phyloP scores from a whole-genome alignment of 1,139 yeast species.

The Geotrichum histeridarum region DNA sequence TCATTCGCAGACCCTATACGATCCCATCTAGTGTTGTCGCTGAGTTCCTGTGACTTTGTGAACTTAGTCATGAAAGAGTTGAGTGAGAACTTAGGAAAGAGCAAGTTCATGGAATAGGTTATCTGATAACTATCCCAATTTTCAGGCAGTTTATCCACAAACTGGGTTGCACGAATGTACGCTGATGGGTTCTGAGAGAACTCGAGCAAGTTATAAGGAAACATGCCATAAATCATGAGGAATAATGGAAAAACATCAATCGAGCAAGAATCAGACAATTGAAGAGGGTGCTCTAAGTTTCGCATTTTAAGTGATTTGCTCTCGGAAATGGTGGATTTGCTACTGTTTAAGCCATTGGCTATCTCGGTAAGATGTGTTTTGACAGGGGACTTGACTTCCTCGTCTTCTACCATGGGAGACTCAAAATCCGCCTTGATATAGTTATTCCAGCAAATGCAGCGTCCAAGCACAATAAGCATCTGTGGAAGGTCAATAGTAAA shows the following conservation, averaged over 20 bases:
- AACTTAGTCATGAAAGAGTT: conserved; percentile 14
- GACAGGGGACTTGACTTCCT: too few species aligned
- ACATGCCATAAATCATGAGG: conserved; percentile 57
- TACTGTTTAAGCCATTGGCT: too few species aligned
- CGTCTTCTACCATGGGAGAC: too few species aligned
- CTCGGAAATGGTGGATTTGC: too few species aligned
- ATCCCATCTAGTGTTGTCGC: not conserved
- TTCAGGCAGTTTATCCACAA: conserved; percentile 8
- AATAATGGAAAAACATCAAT: conserved; percentile 36
- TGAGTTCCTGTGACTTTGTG: conserved; percentile 12
- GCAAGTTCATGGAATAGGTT: conserved; percentile 1
- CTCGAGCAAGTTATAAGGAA: conserved; percentile 48
- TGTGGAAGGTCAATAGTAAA: conserved; percentile 42
- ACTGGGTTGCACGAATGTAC: conserved; percentile 1
- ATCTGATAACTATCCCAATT: conserved; percentile 11
- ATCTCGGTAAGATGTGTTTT: too few species aligned
- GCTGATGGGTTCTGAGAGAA: conserved; percentile 45
- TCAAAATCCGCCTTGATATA: not conserved
- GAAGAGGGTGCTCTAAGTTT: too few species aligned
- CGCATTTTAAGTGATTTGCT: too few species aligned
- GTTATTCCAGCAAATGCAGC: conserved; percentile 39
- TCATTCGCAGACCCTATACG: conserved; percentile 8
- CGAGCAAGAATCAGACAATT: conserved; percentile 23
- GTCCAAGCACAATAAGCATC: conserved; percentile 45
- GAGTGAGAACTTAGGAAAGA: conserved; percentile 8